Evolutionary conservation across 2,329 filamentous ascomycete genomes (phyloP).

Genomic region (Metarhizium anisopliae): DNA sequence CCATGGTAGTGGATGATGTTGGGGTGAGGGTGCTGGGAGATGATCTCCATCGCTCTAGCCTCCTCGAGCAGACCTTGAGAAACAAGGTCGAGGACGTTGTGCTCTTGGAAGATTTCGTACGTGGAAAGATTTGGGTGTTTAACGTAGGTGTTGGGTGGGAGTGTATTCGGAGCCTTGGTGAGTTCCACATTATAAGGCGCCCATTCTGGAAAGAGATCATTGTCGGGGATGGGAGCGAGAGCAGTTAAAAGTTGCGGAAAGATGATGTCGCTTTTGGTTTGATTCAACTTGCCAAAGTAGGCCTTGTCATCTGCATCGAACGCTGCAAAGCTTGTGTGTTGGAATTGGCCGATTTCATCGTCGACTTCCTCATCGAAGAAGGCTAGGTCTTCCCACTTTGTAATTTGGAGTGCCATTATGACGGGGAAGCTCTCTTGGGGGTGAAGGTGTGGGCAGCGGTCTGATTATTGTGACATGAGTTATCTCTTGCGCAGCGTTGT

Average conservation of each 20-base stretch:
- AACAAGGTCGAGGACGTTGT: neutral
- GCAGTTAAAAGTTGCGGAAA: neutral
- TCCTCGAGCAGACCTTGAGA: constrained; percentile 37
- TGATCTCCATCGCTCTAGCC: constrained; percentile 11
- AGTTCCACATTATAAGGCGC: neutral
- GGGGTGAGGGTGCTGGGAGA: constrained; percentile 15
- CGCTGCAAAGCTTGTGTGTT: constrained; percentile 2
- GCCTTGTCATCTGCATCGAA: constrained; percentile 1
- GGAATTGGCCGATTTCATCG: neutral
- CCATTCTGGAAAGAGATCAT: neutral
- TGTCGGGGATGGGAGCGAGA: neutral
- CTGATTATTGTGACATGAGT: neutral
- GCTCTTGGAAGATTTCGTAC: neutral
- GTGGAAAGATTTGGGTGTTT: neutral
- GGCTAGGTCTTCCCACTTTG: constrained; percentile 1
- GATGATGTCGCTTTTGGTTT: neutral
- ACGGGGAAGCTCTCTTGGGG: constrained; percentile 3
- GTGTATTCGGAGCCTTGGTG: neutral
- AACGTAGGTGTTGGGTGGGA: neutral
- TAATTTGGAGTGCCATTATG: neutral
- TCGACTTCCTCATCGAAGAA: neutral
- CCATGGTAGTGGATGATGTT: constrained; percentile 19
- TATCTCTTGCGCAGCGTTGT: neutral
- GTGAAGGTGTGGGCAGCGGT: neutral
- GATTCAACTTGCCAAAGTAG: constrained; percentile 1